Evolutionary conservation across 2,329 filamentous ascomycete species (phyloP), one percentile per base, ranked within the genome.

Genomic region (Claviceps fusiformis): DNA sequence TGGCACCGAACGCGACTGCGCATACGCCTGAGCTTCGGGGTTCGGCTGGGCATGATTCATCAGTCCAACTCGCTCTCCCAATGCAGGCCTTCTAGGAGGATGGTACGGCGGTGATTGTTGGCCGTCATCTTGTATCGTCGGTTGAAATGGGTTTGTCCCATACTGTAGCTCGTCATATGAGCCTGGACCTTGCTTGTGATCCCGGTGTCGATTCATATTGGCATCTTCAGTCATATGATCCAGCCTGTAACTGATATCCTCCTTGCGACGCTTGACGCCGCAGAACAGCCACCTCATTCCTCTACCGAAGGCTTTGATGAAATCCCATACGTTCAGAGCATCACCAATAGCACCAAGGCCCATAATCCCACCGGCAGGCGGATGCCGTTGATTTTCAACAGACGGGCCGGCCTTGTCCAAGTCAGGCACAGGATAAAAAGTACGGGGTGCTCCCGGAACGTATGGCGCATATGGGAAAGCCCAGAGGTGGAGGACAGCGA

Each of bases 381-480:
- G 65, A 2, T 65, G 67, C 51, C 71, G 67, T 39, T 71, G 63
- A 63, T 76, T 77, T 68, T 76, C 63, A 57, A 68, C 64, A 62
- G 71, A 62, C 58, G 71, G 60, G 55, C 72, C 64, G 57, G 67
- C 66, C 56, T 75, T 67, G 52, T 70, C 58, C 8, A 68, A 59
- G 58, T 75, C 72, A 53, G 75, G 66, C 53, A 67, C 62, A 46
- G 77, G 75, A 57, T 79, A 79, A 56, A 72, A 76, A n/a, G 68
- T 70, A 37, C 66, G 62, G 52, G 70, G 75, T 24, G 73, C 71
- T 33, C 66, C 65, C 24, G 70, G 68, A 27, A 69, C 73, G 68
- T 95, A 95, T 1, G 82, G 83, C 55, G 77, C 76, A 75, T 85
- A 93, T 1, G 87, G 79, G 65, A 93, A 95, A 2, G 90, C 87